These are phyloP conservation scores for Salix suchowensis DNA, from an alignment of 345 rosid species.

Conservation along the genomic window DNA sequence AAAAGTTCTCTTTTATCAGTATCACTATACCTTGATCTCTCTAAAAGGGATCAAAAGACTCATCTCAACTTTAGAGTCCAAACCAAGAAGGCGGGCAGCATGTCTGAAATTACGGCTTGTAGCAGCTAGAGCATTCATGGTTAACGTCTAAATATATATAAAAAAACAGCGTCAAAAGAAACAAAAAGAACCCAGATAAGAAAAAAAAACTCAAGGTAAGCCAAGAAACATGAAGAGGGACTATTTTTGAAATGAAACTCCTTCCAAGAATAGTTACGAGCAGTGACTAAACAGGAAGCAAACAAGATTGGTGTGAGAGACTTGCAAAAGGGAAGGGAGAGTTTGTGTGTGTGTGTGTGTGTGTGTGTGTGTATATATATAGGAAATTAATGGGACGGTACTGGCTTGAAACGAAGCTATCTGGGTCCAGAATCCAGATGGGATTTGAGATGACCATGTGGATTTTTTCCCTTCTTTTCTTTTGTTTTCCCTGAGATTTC, in stretches of 20 bases:
- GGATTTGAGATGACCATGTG: background rate
- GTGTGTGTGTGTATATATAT: background rate
- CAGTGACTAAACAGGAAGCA: background rate
- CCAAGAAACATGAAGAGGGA: background rate
- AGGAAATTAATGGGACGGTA: background rate
- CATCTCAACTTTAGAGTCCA: slow-evolving; percentile 83
- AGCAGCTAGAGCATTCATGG: slow-evolving; percentile 89
- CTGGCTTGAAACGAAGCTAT: background rate
- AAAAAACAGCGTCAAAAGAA: background rate
- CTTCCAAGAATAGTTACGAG: too few relatives aligned
- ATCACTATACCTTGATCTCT: slow-evolving; percentile 70
- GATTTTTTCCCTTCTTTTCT: background rate
- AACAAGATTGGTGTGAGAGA: background rate
- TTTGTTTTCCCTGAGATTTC: background rate
- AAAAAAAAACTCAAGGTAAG: background rate
- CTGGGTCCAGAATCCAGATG: background rate
- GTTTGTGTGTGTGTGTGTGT: too few relatives aligned
- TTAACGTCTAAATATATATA: slow-evolving; percentile 7
- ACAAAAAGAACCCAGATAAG: background rate
- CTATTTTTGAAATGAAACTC: background rate
- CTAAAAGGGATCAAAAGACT: slow-evolving; percentile 92
- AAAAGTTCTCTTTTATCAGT: background rate
- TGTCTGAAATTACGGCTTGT: slow-evolving; percentile 89
- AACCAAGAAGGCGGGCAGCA: slow-evolving; percentile 78
- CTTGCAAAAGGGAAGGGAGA: background rate